A percentile compares a stretch with the other conserved stretches of the same genome.
Conservation (phyloP, 345 rosid genomes). For the Hevea brasiliensis region DNA sequence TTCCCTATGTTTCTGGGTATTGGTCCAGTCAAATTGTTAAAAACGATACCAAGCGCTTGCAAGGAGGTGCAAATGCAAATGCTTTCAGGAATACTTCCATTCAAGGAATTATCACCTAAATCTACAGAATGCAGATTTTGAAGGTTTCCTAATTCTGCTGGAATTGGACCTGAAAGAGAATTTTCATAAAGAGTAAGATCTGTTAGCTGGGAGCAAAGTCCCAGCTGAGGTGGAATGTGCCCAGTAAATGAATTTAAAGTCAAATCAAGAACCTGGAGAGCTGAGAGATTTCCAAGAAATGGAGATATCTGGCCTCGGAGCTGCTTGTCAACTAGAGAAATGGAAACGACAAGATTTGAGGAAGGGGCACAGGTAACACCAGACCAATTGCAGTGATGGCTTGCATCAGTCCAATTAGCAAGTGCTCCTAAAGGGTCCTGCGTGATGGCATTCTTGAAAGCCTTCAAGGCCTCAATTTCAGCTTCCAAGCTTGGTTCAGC, state of each 20-base stretch:
- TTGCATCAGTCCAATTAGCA: slow-evolving; percentile 54
- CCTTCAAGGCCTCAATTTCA: slow-evolving; percentile 55
- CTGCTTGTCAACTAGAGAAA: slow-evolving; percentile 60
- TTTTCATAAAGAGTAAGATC: slow-evolving; percentile 49
- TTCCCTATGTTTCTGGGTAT: slow-evolving; percentile 61
- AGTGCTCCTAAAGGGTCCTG: slow-evolving; percentile 60
- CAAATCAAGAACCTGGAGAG: slow-evolving; percentile 88
- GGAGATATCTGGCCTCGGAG: slow-evolving; percentile 70
- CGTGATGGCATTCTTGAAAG: slow-evolving; percentile 55
- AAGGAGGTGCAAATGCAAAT: slow-evolving; percentile 58
- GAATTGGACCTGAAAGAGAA: slow-evolving; percentile 65
- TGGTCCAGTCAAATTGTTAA: slow-evolving; percentile 63
- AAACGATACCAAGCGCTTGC: slow-evolving; percentile 36
- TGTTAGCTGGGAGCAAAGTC: slow-evolving; percentile 51
- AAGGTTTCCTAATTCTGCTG: slow-evolving; percentile 57
- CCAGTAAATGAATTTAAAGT: slow-evolving; percentile 59
- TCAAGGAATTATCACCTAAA: slow-evolving; percentile 56
- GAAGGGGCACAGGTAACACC: slow-evolving; percentile 62
- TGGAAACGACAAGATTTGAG: slow-evolving; percentile 40
- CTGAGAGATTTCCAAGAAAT: slow-evolving; percentile 61
- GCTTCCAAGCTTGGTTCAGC: slow-evolving; percentile 36
- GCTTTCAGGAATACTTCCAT: slow-evolving; percentile 60
- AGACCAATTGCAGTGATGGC: slow-evolving; percentile 80
- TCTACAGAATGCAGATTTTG: slow-evolving; percentile 49
- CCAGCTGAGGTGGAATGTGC: slow-evolving; percentile 58